These are phyloP conservation scores for Chaetomium sp. DNA, from an alignment of 2,329 filamentous ascomycete species.

Conservation along the genomic window DNA sequence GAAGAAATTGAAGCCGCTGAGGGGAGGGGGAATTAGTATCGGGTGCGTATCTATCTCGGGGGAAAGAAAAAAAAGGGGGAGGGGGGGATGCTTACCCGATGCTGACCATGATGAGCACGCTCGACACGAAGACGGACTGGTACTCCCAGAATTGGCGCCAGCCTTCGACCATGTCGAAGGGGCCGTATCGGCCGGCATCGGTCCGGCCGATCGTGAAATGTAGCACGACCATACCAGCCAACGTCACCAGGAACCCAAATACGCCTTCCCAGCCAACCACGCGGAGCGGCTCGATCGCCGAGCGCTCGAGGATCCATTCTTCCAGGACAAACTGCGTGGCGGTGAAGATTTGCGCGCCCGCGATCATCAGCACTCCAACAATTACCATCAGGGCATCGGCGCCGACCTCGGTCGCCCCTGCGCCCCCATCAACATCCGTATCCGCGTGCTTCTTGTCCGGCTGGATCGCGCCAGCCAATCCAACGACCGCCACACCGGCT, in stretches of 20 bases:
- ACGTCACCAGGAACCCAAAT: constrained; percentile 78
- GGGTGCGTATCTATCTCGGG: neutral
- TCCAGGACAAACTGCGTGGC: constrained; percentile 94
- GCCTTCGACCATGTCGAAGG: constrained; percentile 85
- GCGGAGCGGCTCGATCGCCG: constrained; percentile 66
- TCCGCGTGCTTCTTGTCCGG: constrained; percentile 52
- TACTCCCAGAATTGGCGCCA: constrained; percentile 73
- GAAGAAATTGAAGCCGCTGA: constrained; percentile 96
- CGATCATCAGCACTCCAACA: constrained; percentile 82
- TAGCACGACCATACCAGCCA: constrained; percentile 71
- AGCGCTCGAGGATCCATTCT: constrained; percentile 75
- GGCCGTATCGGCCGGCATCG: constrained; percentile 65
- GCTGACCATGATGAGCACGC: constrained; percentile 89
- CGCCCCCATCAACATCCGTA: constrained; percentile 26
- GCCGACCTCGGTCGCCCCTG: constrained; percentile 29
- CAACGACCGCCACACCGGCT: constrained; percentile 79
- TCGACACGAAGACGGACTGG: constrained; percentile 65
- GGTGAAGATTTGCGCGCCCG: constrained; percentile 91
- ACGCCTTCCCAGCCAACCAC: constrained; percentile 96
- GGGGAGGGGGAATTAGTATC: neutral
- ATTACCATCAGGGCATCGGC: constrained; percentile 58
- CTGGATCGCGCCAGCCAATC: constrained; percentile 78
- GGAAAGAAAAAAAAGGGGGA: neutral
- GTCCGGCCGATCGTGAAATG: constrained; percentile 73
- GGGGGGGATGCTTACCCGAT: constrained; percentile 66